Conservation (phyloP, 495 filamentous ascomycete species). For the Thozetella sp. region DNA sequence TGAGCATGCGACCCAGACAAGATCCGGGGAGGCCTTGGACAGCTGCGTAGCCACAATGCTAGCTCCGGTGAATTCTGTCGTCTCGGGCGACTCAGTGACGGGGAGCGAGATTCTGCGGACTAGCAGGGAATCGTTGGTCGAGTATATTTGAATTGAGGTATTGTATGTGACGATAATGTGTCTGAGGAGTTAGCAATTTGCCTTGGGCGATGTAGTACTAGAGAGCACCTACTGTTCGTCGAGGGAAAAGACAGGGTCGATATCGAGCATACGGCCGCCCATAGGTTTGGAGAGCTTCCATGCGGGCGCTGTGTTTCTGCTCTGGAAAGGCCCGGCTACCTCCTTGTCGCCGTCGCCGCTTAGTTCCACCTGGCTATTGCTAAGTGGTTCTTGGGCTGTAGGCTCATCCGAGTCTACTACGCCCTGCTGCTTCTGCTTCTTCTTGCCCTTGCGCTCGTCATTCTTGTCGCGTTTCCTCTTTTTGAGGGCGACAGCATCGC, state of each 20-base stretch:
- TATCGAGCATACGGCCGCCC: constrained; percentile 69
- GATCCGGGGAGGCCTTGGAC: constrained; percentile 57
- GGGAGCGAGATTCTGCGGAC: constrained; percentile 59
- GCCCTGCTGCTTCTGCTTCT: constrained; percentile 19
- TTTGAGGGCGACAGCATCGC: constrained; percentile 29
- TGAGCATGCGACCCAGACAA: constrained; percentile 71
- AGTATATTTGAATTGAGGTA: constrained; percentile 76
- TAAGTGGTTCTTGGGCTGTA: background rate
- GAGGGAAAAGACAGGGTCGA: constrained; percentile 75
- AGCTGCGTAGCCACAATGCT: constrained; percentile 58
- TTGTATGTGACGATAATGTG: constrained; percentile 66
- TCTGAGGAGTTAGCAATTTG: constrained; percentile 42
- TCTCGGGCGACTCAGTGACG: constrained; percentile 16
- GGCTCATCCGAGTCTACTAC: constrained; percentile 8
- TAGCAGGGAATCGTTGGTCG: constrained; percentile 76
- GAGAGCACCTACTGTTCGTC: constrained; percentile 73
- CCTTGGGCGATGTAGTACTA: background rate
- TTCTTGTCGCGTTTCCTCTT: constrained; percentile 33
- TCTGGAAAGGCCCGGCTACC: background rate
- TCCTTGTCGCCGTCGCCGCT: background rate
- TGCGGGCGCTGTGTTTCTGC: constrained; percentile 7
- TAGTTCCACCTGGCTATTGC: background rate
- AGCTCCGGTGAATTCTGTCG: constrained; percentile 15
- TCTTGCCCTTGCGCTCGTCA: constrained; percentile 23
- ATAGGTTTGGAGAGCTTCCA: constrained; percentile 65